A percentile compares a stretch with the other conserved stretches of the same genome.
Conservation (phyloP, 495 filamentous ascomycete genomes). For the Penicillium mononematosum region DNA sequence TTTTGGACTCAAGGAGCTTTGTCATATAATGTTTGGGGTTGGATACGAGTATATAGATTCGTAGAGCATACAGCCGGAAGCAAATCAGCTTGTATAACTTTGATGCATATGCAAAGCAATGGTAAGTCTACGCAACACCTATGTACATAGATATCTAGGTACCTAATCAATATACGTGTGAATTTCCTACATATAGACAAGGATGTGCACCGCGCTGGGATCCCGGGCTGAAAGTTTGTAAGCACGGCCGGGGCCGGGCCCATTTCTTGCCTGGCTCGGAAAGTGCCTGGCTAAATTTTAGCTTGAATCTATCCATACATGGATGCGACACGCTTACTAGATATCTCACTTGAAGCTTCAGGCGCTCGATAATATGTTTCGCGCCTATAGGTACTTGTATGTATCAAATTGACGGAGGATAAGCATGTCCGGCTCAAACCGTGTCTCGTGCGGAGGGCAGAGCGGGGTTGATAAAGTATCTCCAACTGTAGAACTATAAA, state of each 20-base stretch:
- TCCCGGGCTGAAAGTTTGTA: background rate
- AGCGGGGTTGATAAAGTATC: slow-evolving; percentile 24
- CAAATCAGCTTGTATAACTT: background rate
- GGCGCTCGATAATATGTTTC: background rate
- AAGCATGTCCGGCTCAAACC: slow-evolving; percentile 12
- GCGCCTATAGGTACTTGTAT: background rate
- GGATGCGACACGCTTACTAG: background rate
- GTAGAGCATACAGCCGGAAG: background rate
- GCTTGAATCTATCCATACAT: background rate
- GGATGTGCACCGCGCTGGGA: background rate
- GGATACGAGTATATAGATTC: background rate
- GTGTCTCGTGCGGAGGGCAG: slow-evolving; percentile 18
- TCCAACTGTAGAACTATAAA: slow-evolving; percentile 14
- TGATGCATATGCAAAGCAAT: background rate
- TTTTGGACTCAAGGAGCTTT: background rate
- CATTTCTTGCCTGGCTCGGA: background rate
- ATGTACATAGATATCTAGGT: too few relatives aligned
- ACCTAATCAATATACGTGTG: background rate
- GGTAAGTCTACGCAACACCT: too few relatives aligned
- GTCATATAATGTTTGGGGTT: background rate
- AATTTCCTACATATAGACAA: background rate
- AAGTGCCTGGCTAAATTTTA: slow-evolving; percentile 17
- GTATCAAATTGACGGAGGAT: slow-evolving; percentile 5
- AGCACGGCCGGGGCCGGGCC: background rate
- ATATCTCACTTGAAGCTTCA: background rate